Percentiles rank a stretch among this genome's conserved stretches.
Conservation (phyloP, 805 yeast genomes). For the Kazachstania viticola region DNA sequence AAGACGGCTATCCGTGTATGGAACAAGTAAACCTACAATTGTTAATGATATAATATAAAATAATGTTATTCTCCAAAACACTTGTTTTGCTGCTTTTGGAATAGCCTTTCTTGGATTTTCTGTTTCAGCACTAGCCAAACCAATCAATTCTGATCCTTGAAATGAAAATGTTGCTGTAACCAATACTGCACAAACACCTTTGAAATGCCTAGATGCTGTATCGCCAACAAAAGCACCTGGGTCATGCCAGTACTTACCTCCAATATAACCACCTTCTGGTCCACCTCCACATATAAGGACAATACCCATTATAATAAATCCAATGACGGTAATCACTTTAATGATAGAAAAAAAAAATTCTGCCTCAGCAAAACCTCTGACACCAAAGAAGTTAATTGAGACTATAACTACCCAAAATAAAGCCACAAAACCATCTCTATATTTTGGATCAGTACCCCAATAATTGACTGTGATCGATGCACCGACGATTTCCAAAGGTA, state of each 20-base stretch:
- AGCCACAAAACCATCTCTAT: constrained; percentile 39
- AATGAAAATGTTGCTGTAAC: constrained; percentile 62
- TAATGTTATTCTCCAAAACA: constrained; percentile 41
- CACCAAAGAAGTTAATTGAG: constrained; percentile 41
- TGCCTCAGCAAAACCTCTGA: constrained; percentile 43
- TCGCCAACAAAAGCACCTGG: constrained; percentile 51
- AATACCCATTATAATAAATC: constrained; percentile 37
- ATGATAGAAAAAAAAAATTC: constrained; percentile 38
- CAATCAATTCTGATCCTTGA: constrained; percentile 42
- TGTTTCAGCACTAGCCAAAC: constrained; percentile 41
- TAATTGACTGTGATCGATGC: constrained; percentile 42
- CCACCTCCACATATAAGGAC: constrained; percentile 44
- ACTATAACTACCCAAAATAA: constrained; percentile 39
- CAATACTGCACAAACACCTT: constrained; percentile 63
- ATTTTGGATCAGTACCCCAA: constrained; percentile 36
- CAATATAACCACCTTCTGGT: constrained; percentile 37
- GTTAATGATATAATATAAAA: constrained; percentile 37
- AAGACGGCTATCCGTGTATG: constrained; percentile 32
- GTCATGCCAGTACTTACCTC: constrained; percentile 38
- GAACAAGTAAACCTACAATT: constrained; percentile 37
- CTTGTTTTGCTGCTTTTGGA: constrained; percentile 44
- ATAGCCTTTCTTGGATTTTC: constrained; percentile 35
- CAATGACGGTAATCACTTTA: constrained; percentile 38
- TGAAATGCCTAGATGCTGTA: constrained; percentile 28
- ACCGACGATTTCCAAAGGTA: constrained; percentile 43